These are phyloP conservation scores for Monosporozyma solicola DNA, from an alignment of 805 yeast species.

Conservation along the genomic window DNA sequence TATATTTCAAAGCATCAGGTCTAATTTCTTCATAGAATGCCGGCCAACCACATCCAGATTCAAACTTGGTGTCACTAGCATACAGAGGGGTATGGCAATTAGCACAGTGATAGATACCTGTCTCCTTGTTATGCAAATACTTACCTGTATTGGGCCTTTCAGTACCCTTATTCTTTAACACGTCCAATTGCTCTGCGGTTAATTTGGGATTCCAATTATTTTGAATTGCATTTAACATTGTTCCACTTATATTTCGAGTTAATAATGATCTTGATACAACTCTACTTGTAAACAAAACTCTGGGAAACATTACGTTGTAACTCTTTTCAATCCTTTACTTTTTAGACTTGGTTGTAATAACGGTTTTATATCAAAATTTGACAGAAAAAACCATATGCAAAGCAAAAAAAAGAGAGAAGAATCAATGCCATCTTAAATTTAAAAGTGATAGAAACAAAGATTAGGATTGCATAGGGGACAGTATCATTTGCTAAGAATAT, in stretches of 20 bases:
- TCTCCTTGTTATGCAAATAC: conserved; percentile 26
- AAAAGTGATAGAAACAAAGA: neutral
- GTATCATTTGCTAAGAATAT: too few species aligned
- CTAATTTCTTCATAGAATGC: conserved; percentile 78
- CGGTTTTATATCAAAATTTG: neutral
- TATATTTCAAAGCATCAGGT: conserved; percentile 62
- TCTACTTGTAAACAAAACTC: neutral
- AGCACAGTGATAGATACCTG: conserved; percentile 75
- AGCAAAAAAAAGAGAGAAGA: neutral
- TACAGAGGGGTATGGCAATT: conserved; percentile 80
- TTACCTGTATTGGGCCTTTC: conserved; percentile 37
- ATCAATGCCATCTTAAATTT: neutral
- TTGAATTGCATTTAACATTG: conserved; percentile 25
- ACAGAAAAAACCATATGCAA: too few species aligned
- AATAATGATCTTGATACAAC: too few species aligned
- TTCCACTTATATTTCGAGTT: conserved; percentile 2
- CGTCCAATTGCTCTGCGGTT: conserved; percentile 66
- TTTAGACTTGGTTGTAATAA: neutral
- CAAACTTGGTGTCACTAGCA: conserved; percentile 70
- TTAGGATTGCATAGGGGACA: neutral
- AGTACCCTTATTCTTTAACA: conserved; percentile 56
- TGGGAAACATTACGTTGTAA: neutral
- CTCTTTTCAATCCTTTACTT: neutral
- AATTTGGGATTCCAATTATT: conserved; percentile 74
- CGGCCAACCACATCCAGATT: conserved; percentile 97